Percentiles rank a stretch among this genome's conserved stretches.
These are phyloP conservation scores for Croton setiger DNA, from an alignment of 441 rosid species.

Conservation along the genomic window DNA sequence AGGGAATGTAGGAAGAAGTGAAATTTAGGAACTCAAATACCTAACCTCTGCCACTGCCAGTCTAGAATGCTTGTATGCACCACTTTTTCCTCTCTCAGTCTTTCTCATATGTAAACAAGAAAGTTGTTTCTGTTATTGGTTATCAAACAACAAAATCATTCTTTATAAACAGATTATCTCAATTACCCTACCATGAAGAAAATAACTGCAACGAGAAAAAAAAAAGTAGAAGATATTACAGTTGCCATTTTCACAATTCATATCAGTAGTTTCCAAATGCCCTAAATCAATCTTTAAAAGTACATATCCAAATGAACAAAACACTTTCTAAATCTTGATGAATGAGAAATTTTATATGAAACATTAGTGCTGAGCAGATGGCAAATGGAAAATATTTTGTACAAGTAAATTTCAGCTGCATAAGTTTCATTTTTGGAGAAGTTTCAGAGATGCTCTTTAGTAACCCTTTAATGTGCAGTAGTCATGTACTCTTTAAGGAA, in stretches of 20 bases:
- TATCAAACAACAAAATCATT: background rate
- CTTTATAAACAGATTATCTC: background rate
- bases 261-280: background rate
- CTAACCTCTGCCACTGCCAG: too few species aligned
- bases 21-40: background rate
- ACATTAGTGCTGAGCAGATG: background rate
- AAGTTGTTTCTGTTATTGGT: background rate
- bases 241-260: background rate
- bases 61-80: background rate
- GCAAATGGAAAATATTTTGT: background rate
- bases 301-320: background rate
- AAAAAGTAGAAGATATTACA: too few species aligned
- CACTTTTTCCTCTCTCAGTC: background rate
- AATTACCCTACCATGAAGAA: too few species aligned
- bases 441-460: too few species aligned
- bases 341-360: background rate
- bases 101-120: too few species aligned
- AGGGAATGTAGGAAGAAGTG: slow-evolving; percentile 3
- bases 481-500: too few species aligned
- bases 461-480: too few species aligned
- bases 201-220: too few species aligned
- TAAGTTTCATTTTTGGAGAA: background rate
- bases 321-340: background rate
- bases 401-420: background rate
- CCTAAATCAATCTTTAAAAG: background rate